Evolutionary conservation across 352 stramenopile species (phyloP), one percentile per base, ranked within the genome.

Genomic region (Globisporangium takayamanum): DNA sequence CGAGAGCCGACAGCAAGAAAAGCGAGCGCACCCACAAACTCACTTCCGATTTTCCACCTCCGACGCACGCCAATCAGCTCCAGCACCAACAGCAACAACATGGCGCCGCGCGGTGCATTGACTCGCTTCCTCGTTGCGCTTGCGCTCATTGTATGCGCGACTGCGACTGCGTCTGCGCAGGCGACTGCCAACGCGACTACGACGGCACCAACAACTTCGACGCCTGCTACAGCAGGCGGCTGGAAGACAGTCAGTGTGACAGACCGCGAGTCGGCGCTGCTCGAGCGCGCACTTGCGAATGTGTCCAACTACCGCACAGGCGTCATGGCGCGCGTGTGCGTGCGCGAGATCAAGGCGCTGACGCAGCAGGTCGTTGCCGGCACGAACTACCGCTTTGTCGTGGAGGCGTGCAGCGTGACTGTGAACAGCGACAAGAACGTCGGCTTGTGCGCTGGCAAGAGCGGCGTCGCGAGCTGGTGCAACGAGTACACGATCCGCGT

Each of bases 301-400:
- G 53, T 58, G 41, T 55, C 68, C 30, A 74, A 63, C 57, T 78
- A 76, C 60, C 48, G 50, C 46, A 33, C 28, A 33, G 28, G 28
- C 11, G 65, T 70, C 37, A 48, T 49, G 8, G 64, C 57, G 52
- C 73, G 73, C 50, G 62, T 85, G 57, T 80, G 73, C 55, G 69
- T 75, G 41, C 63, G 53, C 49, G 62, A 80, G 55, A 53, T 81
- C 55, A 53, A 69, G 53, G 72, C 62, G 45, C 53, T 78, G 52
- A 42, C 52, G 36, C 25, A 57, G 51, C 62, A 94, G 53, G 76
- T 88, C 42, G 84, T 94, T 44, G 68, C 81, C 0, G 84, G 84
- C 26, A 88, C 67, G 52, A 94, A 92, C 68, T 94, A 89, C 66
- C 68, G 70, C 59, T 90, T 89, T 57, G 60, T 76, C 55, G 74